Evolutionary conservation across 805 yeast species (phyloP).

Genomic region (Barnettozyma sucrosica): DNA sequence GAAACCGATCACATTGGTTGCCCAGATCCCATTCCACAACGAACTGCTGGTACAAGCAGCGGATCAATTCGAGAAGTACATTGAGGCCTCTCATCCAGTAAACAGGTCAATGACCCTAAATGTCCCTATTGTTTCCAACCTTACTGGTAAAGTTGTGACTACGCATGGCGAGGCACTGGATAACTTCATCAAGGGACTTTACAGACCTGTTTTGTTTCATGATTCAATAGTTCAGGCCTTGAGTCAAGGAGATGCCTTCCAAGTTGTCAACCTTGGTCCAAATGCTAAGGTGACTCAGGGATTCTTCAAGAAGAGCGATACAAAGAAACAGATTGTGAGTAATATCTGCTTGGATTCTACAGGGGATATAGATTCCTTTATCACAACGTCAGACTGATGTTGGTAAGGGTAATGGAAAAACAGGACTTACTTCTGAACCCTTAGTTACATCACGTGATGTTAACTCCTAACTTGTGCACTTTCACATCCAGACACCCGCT

Average conservation of each 20-base stretch:
- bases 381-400: background rate
- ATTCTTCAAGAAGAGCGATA: slow-evolving; percentile 14
- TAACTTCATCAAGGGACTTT: slow-evolving; percentile 35
- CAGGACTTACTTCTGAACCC: too few species aligned
- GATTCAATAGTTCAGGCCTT: slow-evolving; percentile 8
- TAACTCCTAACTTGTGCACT: background rate
- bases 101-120: slow-evolving; percentile 13
- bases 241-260: slow-evolving; percentile 24
- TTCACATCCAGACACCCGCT: slow-evolving; percentile 6
- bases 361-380: background rate
- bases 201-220: slow-evolving; percentile 41
- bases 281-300: slow-evolving; percentile 19
- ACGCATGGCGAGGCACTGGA: slow-evolving; percentile 25
- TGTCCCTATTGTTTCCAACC: slow-evolving; percentile 36
- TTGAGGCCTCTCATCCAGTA: slow-evolving; percentile 8
- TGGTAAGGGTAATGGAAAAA: too few species aligned
- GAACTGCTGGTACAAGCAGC: slow-evolving; percentile 31
- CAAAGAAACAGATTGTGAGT: slow-evolving; percentile 3
- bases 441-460: slow-evolving; percentile 7
- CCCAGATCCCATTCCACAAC: slow-evolving; percentile 41
- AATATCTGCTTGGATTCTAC: slow-evolving; percentile 2
- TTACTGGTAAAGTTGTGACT: slow-evolving; percentile 27
- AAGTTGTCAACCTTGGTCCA: slow-evolving; percentile 23
- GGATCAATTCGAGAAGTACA: slow-evolving; percentile 19
- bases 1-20: slow-evolving; percentile 31